phyloP scores from a whole-genome alignment of 148 eudicot genomes.

The Dysphania ambrosioides region DNA sequence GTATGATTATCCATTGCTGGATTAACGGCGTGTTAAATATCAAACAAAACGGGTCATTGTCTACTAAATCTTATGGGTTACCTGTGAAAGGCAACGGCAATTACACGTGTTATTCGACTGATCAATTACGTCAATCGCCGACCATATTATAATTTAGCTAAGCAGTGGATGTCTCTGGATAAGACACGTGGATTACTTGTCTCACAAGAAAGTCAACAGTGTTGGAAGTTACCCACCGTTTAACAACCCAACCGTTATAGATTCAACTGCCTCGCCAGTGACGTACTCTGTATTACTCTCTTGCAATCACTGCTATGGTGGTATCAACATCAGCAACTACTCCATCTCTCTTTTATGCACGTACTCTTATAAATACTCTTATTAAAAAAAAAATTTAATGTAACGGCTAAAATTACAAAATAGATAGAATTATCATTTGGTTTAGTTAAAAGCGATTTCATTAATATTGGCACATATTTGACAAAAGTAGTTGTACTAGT shows the following conservation, averaged over 20 bases:
- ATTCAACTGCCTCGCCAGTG: not conserved
- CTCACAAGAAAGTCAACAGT: not conserved
- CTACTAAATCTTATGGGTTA: not conserved
- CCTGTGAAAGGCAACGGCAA: not conserved
- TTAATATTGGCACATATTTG: no score
- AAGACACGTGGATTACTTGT: not conserved
- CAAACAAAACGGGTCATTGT: not conserved
- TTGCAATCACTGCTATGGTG: no score
- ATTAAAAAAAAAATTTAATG: no score
- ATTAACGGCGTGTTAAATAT: no score
- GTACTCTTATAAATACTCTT: no score
- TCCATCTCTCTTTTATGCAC: no score
- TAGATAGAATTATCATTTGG: no score
- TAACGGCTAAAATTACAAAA: no score
- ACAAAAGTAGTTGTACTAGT: no score
- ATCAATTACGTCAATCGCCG: not conserved
- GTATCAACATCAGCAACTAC: no score
- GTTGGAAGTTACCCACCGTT: not conserved
- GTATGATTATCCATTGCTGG: not conserved
- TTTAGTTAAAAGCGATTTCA: no score
- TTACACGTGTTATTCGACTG: not conserved
- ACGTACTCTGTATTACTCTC: no score
- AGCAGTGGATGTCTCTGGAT: not conserved
- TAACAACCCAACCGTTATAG: conserved; percentile 1
- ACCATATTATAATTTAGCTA: not conserved